phyloP scores from a whole-genome alignment of 2,329 filamentous ascomycete genomes.

The Aspergillus viridinutans region DNA sequence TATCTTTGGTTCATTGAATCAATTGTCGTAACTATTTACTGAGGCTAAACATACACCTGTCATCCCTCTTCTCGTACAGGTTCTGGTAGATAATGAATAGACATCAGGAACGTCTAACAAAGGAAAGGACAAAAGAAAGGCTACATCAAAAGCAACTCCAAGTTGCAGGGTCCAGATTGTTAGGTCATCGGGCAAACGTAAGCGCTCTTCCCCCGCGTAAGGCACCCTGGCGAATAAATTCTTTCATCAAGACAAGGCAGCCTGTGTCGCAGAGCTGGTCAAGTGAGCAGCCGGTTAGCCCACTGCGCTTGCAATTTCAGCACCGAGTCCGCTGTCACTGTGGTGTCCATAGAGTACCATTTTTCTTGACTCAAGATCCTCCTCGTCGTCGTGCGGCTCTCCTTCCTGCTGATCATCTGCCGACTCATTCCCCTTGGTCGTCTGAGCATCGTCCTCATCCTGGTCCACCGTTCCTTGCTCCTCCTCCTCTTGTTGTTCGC shows the following conservation, averaged over 20 bases:
- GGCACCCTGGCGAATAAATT: background rate
- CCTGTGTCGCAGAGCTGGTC: background rate
- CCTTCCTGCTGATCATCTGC: constrained; percentile 15
- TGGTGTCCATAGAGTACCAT: constrained; percentile 26
- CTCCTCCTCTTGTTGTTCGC: constrained; percentile 13
- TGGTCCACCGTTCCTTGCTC: constrained; percentile 7
- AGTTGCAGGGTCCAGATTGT: constrained; percentile 7
- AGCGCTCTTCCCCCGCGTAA: background rate
- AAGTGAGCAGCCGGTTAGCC: constrained; percentile 7
- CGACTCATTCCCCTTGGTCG: constrained; percentile 13
- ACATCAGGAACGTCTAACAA: constrained; percentile 15
- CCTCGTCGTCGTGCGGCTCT: constrained; percentile 11
- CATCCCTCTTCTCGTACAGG: constrained; percentile 9
- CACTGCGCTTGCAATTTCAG: constrained; percentile 22
- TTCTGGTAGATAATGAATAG: constrained; percentile 5
- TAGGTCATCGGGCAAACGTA: constrained; percentile 6
- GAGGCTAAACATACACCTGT: background rate
- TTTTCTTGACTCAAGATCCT: constrained; percentile 17
- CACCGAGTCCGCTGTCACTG: constrained; percentile 27
- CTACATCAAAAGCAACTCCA: constrained; percentile 2
- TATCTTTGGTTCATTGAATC: background rate
- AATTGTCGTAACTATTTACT: background rate
- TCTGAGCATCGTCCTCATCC: constrained; percentile 11
- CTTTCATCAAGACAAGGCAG: background rate
- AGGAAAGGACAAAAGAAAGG: constrained; percentile 20